Evolutionary conservation across 352 stramenopile genomes (phyloP), one percentile per base, ranked within the genome.

Genomic region (Elongisporangium anandrum): DNA sequence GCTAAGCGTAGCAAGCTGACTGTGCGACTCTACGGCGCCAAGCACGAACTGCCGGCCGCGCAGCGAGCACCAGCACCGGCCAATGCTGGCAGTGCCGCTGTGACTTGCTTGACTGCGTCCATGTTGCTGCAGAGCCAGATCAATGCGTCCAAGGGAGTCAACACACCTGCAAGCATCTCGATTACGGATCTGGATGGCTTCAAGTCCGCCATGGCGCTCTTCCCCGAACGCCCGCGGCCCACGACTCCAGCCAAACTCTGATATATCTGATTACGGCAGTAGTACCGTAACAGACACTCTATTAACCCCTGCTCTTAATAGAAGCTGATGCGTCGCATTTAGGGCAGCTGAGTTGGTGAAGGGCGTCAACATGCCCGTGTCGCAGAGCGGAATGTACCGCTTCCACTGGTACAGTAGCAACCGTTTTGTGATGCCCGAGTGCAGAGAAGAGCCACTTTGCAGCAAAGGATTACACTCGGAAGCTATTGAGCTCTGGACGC

Each of bases 151-250:
- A 41, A 41, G 29, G 29, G 29, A 15, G 1, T 13, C 29, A 41
- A 29, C 23, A 53, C 24, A 53, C 23, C 23, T 20, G 10, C 20
- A 26, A 50, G 51, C 26, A 10, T n/a, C 19, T 23, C 20, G 8
- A 88, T 90, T 45, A 57, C 52, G 20, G 79, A 92, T 54, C 66
- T 87, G 0, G 59, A 67, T 21, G 59, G 64, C 13, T 92, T 92
- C 63, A 89, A 90, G 71, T 72, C 70, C 7, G 65, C 67, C 26
- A 89, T 90, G 78, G 70, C 74, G 24, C 63, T 92, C 6, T 92
- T 90, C 61, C 80, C 78, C 0, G 80, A 90, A 57, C 74, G 80
- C 48, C 54, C 62, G 5, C 63, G 62, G n/a, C 16, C 61, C 3
- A 16, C 38, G 20, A 23, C 54, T 13, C 24, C 34, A 17, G 54